Evolutionary conservation across 768 basidiomycete genomes (phyloP).

Genomic region (Amanita muscaria): DNA sequence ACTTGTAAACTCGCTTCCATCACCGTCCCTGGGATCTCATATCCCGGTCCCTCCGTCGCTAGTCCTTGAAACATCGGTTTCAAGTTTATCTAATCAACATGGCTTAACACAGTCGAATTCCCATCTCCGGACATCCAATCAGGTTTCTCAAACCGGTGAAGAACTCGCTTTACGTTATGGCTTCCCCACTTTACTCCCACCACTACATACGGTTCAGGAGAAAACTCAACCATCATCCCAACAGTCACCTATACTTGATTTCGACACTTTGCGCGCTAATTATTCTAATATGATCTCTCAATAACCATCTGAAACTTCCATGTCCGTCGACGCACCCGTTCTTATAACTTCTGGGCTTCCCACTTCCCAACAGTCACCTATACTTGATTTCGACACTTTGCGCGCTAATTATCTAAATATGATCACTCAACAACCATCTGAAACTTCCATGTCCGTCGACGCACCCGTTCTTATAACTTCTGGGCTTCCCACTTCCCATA

Average conservation of each 20-base stretch:
- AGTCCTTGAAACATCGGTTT: constrained; percentile 48
- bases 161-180: constrained; percentile 75
- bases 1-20: constrained; percentile 34
- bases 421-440: constrained; percentile 44
- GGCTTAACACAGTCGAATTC: constrained; percentile 43
- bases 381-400: constrained; percentile 40
- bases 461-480: constrained; percentile 15
- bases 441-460: constrained; percentile 27
- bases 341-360: constrained; percentile 19
- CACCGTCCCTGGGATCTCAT: constrained; percentile 32
- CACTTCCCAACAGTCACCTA: constrained; percentile 21
- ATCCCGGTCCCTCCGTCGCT: constrained; percentile 20
- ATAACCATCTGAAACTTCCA: constrained; percentile 32
- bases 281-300: constrained; percentile 64
- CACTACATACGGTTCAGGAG: constrained; percentile 38
- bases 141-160: constrained; percentile 54
- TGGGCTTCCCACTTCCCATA: constrained; percentile 16
- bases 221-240: constrained; percentile 20
- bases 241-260: constrained; percentile 30
- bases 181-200: constrained; percentile 63
- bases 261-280: constrained; percentile 43
- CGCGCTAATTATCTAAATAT: constrained; percentile 62
- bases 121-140: constrained; percentile 62
- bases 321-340: constrained; percentile 22
- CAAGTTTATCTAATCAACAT: constrained; percentile 44